Conservation (phyloP, 164 flowering plant genomes). For the Euptelea pleiosperma region DNA sequence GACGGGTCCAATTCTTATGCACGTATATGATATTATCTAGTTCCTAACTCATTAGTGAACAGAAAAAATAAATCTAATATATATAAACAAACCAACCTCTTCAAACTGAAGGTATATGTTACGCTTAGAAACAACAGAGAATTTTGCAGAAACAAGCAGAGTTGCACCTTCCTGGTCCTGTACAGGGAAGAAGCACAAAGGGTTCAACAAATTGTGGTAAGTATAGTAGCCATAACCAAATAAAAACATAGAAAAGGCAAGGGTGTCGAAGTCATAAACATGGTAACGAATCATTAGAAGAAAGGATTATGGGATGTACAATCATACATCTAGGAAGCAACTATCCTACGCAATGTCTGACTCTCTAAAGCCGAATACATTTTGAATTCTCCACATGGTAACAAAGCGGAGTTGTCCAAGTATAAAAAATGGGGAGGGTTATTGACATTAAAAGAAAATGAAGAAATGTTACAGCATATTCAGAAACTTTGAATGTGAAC, state of each 20-base stretch:
- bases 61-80: not conserved
- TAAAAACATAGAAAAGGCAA: too few relatives aligned
- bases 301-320: too few relatives aligned
- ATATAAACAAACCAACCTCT: constrained; percentile 52
- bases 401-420: too few relatives aligned
- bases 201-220: not conserved
- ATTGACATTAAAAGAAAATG: too few relatives aligned
- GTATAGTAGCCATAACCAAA: not conserved
- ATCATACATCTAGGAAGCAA: too few relatives aligned
- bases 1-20: not conserved
- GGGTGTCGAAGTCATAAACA: not conserved
- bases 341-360: too few relatives aligned
- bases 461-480: not conserved
- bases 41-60: not conserved
- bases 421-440: too few relatives aligned
- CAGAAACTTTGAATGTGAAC: too few relatives aligned
- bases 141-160: constrained; percentile 82
- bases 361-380: too few relatives aligned
- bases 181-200: constrained; percentile 10
- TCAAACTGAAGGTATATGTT: constrained; percentile 84
- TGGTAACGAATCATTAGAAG: not conserved
- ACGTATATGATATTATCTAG: not conserved
- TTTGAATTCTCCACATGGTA: too few relatives aligned
- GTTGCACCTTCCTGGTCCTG: constrained; percentile 97
- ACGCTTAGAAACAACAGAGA: constrained; percentile 66